Percentiles rank a stretch among this genome's conserved stretches.
Evolutionary conservation across 805 yeast species (phyloP).

Genomic region (Saccharomycopsis schoenii): DNA sequence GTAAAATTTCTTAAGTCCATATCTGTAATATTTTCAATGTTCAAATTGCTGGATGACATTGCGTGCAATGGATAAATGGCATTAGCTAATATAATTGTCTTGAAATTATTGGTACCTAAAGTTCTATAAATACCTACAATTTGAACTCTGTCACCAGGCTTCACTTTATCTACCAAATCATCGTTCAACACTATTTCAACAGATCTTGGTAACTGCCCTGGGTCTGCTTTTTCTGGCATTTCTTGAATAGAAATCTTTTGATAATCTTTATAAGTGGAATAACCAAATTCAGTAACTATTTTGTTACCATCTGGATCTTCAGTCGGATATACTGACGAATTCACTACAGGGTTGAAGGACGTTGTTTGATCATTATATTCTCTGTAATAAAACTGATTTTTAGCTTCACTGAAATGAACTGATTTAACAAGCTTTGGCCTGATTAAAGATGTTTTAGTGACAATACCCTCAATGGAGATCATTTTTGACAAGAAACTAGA

Average conservation of each 20-base stretch:
- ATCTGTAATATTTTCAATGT: conserved; percentile 61
- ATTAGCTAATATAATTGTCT: conserved; percentile 77
- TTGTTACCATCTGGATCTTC: conserved; percentile 90
- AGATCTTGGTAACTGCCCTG: conserved; percentile 93
- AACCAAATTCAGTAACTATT: conserved; percentile 84
- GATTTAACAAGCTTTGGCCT: conserved; percentile 87
- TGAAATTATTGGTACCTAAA: conserved; percentile 71
- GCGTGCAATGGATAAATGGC: conserved; percentile 85
- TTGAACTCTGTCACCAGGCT: conserved; percentile 95
- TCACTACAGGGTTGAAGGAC: conserved; percentile 71
- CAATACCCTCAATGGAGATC: conserved; percentile 90
- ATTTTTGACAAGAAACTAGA: conserved; percentile 69
- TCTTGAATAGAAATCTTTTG: conserved; percentile 91
- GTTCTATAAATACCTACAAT: conserved; percentile 91
- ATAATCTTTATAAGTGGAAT: conserved; percentile 85
- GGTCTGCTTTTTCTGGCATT: conserved; percentile 96
- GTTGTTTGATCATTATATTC: conserved; percentile 91
- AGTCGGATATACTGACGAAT: conserved; percentile 83
- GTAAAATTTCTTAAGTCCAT: conserved; percentile 81
- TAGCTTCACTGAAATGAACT: conserved; percentile 83
- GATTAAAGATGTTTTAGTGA: conserved; percentile 85
- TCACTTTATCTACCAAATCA: conserved; percentile 82
- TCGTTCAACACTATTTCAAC: conserved; percentile 90
- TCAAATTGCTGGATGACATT: conserved; percentile 75
- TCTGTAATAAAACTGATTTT: conserved; percentile 78